phyloP scores from a whole-genome alignment of 371 early-diverging fungal species.

The Mucor lusitanicus region DNA sequence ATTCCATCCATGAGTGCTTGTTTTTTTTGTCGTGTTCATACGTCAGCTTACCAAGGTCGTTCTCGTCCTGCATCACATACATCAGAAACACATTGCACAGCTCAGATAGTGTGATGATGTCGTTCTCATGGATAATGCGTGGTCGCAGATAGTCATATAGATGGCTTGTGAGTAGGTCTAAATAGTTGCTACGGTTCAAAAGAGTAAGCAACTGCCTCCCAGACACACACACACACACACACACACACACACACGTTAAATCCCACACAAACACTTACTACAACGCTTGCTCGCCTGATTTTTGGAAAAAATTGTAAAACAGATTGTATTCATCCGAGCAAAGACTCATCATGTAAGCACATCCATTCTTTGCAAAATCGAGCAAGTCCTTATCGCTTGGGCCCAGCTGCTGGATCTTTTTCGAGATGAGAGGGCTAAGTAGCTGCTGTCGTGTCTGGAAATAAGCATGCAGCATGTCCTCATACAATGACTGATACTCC shows the following conservation, averaged over 20 bases:
- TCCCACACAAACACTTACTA: slow-evolving; percentile 33
- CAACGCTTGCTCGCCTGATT: slow-evolving; percentile 60
- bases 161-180: slow-evolving; percentile 64
- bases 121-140: slow-evolving; percentile 80
- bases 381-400: slow-evolving; percentile 58
- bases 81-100: slow-evolving; percentile 75
- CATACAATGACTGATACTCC: slow-evolving; percentile 77
- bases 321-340: slow-evolving; percentile 82
- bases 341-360: slow-evolving; percentile 76
- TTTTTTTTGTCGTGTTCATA: background rate
- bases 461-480: slow-evolving; percentile 75
- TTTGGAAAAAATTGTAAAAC: slow-evolving; percentile 74
- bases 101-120: slow-evolving; percentile 78
- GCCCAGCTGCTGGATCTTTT: slow-evolving; percentile 61
- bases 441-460: slow-evolving; percentile 71
- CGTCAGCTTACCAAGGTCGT: slow-evolving; percentile 18
- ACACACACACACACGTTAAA: too few species aligned
- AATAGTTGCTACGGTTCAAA: slow-evolving; percentile 55
- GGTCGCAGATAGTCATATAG: slow-evolving; percentile 88
- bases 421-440: slow-evolving; percentile 64
- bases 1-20: background rate
- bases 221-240: too few species aligned
- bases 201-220: background rate
- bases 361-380: slow-evolving; percentile 76
- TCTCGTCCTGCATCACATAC: slow-evolving; percentile 58